These are phyloP conservation scores for Brassica hybrid DNA, from an alignment of 441 rosid genomes.

Conservation along the genomic window DNA sequence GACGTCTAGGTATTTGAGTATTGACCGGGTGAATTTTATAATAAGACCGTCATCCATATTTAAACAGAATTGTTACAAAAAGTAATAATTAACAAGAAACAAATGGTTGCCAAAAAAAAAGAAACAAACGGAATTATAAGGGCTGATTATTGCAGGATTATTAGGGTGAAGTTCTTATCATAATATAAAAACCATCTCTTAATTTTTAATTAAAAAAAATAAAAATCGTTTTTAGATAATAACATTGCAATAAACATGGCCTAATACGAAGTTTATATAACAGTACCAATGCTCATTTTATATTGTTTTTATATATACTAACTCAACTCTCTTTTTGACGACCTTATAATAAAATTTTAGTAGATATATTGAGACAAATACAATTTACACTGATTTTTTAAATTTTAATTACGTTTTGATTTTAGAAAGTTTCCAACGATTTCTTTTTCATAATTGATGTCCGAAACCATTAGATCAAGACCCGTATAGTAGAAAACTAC, in stretches of 20 bases:
- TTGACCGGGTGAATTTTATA: slow-evolving; percentile 26
- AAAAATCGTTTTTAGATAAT: no score
- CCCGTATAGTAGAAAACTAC: background rate
- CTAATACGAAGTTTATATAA: slow-evolving; percentile 10
- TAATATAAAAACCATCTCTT: no score
- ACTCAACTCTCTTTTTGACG: background rate
- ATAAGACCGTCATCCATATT: slow-evolving; percentile 35
- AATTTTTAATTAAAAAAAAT: no score
- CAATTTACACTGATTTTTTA: background rate
- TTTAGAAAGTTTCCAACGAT: background rate
- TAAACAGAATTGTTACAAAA: slow-evolving; percentile 21
- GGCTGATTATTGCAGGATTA: no score
- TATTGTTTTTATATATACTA: background rate
- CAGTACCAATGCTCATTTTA: background rate
- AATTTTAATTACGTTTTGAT: background rate
- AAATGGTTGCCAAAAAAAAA: slow-evolving; percentile 7
- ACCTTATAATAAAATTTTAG: background rate
- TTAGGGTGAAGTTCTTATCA: no score
- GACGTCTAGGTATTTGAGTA: slow-evolving; percentile 15
- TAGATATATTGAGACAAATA: background rate
- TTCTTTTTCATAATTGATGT: background rate
- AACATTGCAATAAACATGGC: no score
- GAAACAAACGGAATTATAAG: slow-evolving; percentile 20
- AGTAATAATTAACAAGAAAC: slow-evolving; percentile 15
- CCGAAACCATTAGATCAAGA: background rate